phyloP scores from a whole-genome alignment of 2,329 filamentous ascomycete genomes.

The Rugonectria rugulosa region DNA sequence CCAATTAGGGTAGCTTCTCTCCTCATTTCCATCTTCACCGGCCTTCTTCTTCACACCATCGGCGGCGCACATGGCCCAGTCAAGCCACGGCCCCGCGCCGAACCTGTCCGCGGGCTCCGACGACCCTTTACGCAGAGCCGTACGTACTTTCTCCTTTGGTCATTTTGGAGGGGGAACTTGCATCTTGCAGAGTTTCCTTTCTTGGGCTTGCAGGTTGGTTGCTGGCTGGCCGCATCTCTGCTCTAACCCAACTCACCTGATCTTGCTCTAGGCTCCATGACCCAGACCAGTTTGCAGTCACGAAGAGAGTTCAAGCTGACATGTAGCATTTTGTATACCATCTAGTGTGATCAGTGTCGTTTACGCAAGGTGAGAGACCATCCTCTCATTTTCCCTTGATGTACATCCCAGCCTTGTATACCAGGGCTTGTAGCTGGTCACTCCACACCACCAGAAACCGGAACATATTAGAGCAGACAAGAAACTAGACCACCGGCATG shows the following conservation, averaged over 20 bases:
- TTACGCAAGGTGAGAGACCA: conserved; percentile 48
- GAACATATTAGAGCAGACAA: neutral
- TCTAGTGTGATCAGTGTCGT: conserved; percentile 56
- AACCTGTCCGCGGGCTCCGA: conserved; percentile 45
- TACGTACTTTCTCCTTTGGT: conserved; percentile 39
- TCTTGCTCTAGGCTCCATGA: neutral
- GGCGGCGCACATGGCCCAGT: conserved; percentile 12
- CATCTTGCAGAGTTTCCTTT: neutral
- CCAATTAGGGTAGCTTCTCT: neutral
- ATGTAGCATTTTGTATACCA: neutral
- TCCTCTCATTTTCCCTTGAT: neutral
- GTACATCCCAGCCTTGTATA: neutral
- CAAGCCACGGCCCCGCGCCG: conserved; percentile 20
- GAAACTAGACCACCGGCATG: neutral
- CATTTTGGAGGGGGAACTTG: too few relatives aligned
- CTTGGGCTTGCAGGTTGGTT: neutral
- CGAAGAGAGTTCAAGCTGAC: neutral
- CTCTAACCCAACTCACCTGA: neutral
- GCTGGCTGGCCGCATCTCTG: neutral
- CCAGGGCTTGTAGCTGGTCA: neutral
- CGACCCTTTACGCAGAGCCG: conserved; percentile 46
- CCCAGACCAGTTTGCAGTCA: neutral
- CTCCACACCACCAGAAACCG: neutral
- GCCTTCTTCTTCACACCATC: neutral
- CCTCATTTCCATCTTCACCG: neutral